Conservation (phyloP, 208 protist genomes). For the Vickermania ingenoplastis region DNA sequence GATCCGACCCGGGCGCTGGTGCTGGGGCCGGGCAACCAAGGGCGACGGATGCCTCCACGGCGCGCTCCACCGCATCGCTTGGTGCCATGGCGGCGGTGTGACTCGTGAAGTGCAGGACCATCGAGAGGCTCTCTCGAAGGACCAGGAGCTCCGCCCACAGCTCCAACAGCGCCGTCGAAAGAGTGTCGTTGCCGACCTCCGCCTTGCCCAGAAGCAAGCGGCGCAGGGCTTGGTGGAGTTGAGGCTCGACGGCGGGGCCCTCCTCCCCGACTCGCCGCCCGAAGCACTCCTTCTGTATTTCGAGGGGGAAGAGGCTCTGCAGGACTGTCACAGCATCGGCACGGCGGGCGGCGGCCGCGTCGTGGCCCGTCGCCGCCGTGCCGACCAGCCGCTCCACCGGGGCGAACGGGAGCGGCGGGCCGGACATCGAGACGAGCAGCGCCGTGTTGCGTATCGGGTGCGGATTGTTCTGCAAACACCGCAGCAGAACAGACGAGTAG, state of each 20-base stretch:
- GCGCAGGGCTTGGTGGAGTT: background rate
- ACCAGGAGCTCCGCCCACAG: background rate
- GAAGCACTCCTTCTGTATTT: background rate
- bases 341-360: background rate
- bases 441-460: constrained; percentile 59
- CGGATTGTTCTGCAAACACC: constrained; percentile 74
- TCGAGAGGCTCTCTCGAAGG: background rate
- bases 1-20: no score
- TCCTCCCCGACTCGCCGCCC: no score
- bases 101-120: background rate
- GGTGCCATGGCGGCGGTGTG: background rate
- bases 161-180: background rate
- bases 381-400: background rate
- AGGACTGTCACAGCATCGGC: background rate
- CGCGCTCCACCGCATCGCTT: background rate
- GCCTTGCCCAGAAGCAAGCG: background rate
- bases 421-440: constrained; percentile 30
- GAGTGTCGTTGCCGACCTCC: background rate
- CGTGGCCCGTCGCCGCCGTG: background rate
- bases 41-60: background rate
- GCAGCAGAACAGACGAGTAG: constrained; percentile 47
- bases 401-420: background rate
- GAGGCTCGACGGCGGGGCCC: background rate
- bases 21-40: background rate
- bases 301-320: background rate